Percentiles rank a stretch among this genome's conserved stretches.
phyloP scores from a whole-genome alignment of 169 alveolate genomes.

The Perkinsus marinus region DNA sequence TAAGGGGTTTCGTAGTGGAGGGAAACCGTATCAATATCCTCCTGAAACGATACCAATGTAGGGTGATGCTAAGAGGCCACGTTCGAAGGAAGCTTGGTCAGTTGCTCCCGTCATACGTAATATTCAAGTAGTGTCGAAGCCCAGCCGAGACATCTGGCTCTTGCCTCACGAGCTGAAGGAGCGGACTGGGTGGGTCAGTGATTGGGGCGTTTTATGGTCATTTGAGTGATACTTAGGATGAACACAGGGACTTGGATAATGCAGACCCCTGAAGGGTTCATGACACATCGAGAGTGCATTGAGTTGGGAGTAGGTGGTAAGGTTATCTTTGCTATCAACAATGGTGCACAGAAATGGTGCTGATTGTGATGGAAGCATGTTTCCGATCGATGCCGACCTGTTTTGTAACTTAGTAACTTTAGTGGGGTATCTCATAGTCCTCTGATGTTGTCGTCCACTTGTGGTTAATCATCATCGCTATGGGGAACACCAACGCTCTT shows the following conservation, averaged over 20 bases:
- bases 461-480: no score
- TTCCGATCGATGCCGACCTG: no score
- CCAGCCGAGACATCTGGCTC: conserved; percentile 75
- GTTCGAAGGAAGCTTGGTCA: neutral
- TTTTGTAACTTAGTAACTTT: no score
- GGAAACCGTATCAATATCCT: conserved; percentile 66
- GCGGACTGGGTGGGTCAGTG: conserved; percentile 56
- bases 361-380: conserved; percentile 19
- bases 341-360: conserved; percentile 66
- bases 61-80: conserved; percentile 22
- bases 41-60: conserved; percentile 64
- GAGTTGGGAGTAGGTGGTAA: conserved; percentile 74
- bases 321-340: conserved; percentile 67
- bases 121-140: conserved; percentile 69
- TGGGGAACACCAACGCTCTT: no score
- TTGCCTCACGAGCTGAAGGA: conserved; percentile 68
- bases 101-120: conserved; percentile 52
- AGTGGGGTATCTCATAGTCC: no score
- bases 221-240: no score
- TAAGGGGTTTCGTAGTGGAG: conserved; percentile 65
- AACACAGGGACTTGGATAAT: conserved; percentile 54
- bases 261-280: conserved; percentile 65
- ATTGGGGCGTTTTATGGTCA: no score
- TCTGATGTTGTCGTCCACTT: no score
- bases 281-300: conserved; percentile 67